Conservation (phyloP, 805 yeast genomes). For the Metschnikowia arizonensis region DNA sequence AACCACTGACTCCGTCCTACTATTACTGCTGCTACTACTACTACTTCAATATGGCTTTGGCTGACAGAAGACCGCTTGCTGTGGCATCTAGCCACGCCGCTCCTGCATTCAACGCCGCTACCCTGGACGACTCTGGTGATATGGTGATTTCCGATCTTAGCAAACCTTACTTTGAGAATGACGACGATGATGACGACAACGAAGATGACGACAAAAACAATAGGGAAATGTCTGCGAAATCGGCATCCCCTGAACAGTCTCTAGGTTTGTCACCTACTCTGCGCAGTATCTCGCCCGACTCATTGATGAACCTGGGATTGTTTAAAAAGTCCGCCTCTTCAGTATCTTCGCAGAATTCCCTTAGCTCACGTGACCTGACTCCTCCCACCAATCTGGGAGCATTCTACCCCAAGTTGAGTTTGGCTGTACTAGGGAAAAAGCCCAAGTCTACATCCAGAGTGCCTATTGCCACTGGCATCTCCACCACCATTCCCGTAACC, state of each 20-base stretch:
- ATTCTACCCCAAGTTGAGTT: slow-evolving; percentile 4
- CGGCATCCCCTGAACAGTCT: slow-evolving; percentile 12
- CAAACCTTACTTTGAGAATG: neutral
- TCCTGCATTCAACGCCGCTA: slow-evolving; percentile 37
- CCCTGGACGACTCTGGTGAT: slow-evolving; percentile 15
- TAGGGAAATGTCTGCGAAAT: neutral
- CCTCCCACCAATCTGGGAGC: slow-evolving; percentile 19
- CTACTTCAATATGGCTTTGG: slow-evolving; percentile 56
- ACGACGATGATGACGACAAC: neutral
- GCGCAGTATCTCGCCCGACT: slow-evolving; percentile 43
- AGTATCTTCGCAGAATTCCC: slow-evolving; percentile 14
- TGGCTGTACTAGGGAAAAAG: slow-evolving; percentile 21
- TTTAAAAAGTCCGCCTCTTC: slow-evolving; percentile 16
- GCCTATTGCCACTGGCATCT: slow-evolving; percentile 65
- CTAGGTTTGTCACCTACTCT: slow-evolving; percentile 28
- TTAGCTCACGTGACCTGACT: slow-evolving; percentile 32
- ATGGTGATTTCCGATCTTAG: neutral
- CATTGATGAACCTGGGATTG: slow-evolving; percentile 32
- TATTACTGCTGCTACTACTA: no score
- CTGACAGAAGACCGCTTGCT: slow-evolving; percentile 63
- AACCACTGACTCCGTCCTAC: neutral
- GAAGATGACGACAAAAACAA: neutral
- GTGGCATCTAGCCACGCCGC: slow-evolving; percentile 45
- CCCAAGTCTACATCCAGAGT: slow-evolving; percentile 40
- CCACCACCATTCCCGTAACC: slow-evolving; percentile 76